Evolutionary conservation across 2,329 filamentous ascomycete genomes (phyloP), one percentile per base, ranked within the genome.

Genomic region (Epichloe glyceriae): DNA sequence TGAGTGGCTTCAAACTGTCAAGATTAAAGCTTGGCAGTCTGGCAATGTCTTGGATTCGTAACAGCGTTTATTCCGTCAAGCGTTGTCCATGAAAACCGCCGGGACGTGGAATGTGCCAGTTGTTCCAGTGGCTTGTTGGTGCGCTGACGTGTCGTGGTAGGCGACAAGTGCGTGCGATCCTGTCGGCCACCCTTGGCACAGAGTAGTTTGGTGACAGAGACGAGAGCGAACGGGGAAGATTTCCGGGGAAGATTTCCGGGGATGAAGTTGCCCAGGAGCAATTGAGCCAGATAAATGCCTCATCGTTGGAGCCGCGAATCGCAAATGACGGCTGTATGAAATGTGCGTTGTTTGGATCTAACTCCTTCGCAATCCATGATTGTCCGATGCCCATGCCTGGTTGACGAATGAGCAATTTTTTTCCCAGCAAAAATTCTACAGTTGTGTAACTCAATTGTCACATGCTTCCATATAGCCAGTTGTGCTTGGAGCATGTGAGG

Each of bases 21-120:
- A 44, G 20, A 33, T 39, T 5, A 42, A 37, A 30, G 45, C 50
- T 48, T 51, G 45, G 45, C 45, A 42, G 50, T 51, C 22, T 26
- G 22, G 4, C 50, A 33, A 47, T 51, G 50, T 51, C 45, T 51
- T 19, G 39, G 33, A 39, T 38, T 20, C 45, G 34, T 6, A 14
- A 19, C 19, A 11, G 33, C 19, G 46, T 15, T 38, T 5, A 39
- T 1, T 17, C 10, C n/a, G 22, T 7, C n/a, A 0, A 19, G 26
- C 26, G 26, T 17, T 19, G 10, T 34, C 22, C 7, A 10, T 45
- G 20, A 26, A 30, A 30, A 11, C 26, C 10, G 10, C 26, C 19
- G n/a, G 40, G 40, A 42, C 40, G 5, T 14, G 40, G 19, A 42
- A 12, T 42, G 17, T 42, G 40, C 40, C 19, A 42, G 17, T 19